Evolutionary conservation across 2,329 filamentous ascomycete species (phyloP).

Genomic region (Claviceps capensis): DNA sequence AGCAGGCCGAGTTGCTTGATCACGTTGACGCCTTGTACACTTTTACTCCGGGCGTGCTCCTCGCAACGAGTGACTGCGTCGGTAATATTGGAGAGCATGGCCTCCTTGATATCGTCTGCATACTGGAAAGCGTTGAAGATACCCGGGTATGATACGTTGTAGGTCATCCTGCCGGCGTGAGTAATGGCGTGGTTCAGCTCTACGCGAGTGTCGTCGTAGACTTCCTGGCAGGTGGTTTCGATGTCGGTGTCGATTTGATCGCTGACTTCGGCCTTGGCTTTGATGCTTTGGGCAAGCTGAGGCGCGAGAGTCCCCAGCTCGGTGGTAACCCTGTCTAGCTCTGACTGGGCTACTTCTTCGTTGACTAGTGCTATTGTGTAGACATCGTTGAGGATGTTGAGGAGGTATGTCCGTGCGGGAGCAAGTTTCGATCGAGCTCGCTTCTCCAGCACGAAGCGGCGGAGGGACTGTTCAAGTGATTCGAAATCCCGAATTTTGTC

Average conservation of each 20-base stretch:
- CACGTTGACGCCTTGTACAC: conserved; percentile 66
- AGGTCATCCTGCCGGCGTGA: conserved; percentile 60
- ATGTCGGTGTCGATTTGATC: conserved; percentile 72
- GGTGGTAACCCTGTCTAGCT: conserved; percentile 67
- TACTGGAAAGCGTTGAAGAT: conserved; percentile 78
- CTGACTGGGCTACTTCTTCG: conserved; percentile 69
- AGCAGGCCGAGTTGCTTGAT: conserved; percentile 82
- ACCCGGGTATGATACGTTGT: conserved; percentile 78
- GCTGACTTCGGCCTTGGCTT: conserved; percentile 63
- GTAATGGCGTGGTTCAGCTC: conserved; percentile 64
- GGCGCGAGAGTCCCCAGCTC: conserved; percentile 78
- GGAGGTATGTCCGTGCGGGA: conserved; percentile 85
- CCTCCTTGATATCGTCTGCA: conserved; percentile 81
- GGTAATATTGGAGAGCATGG: conserved; percentile 81
- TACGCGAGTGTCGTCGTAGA: conserved; percentile 72
- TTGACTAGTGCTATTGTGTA: conserved; percentile 75
- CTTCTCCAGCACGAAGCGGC: conserved; percentile 92
- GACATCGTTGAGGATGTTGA: conserved; percentile 85
- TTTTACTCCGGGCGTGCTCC: conserved; percentile 66
- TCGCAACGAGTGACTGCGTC: conserved; percentile 68
- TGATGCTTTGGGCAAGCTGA: conserved; percentile 69
- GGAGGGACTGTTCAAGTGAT: conserved; percentile 72
- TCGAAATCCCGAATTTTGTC: conserved; percentile 86
- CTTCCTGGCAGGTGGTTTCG: conserved; percentile 70
- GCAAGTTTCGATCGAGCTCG: conserved; percentile 88